These are phyloP conservation scores for Marasmius oreades DNA, from an alignment of 1,284 basidiomycete species.

Conservation along the genomic window DNA sequence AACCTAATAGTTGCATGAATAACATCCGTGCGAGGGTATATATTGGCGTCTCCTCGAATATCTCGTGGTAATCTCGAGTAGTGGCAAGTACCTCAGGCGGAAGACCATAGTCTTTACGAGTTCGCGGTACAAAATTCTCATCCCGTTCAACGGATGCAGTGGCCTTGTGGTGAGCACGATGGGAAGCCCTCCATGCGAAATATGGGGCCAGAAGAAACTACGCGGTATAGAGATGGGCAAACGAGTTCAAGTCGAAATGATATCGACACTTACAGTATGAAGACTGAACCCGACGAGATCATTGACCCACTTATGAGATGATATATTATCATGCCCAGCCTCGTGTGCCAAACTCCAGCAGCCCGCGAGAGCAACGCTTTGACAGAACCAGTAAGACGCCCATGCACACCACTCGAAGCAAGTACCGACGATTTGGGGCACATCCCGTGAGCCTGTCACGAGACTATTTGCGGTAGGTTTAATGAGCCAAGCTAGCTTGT, in stretches of 20 bases:
- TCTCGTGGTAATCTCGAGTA: conserved; percentile 46
- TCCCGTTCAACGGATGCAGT: conserved; percentile 58
- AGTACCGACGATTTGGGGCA: conserved; percentile 21
- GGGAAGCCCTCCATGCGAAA: conserved; percentile 48
- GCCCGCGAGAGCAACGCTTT: conserved; percentile 59
- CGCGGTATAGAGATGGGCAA: neutral
- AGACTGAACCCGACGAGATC: conserved; percentile 9
- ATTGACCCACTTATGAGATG: conserved; percentile 21
- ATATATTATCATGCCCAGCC: conserved; percentile 51
- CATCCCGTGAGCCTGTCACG: conserved; percentile 29
- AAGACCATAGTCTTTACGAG: conserved; percentile 47
- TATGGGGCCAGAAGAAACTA: conserved; percentile 30
- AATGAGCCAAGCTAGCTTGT: conserved; percentile 57
- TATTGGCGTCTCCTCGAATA: conserved; percentile 57
- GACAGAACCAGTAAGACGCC: conserved; percentile 59
- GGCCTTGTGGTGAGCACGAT: conserved; percentile 50
- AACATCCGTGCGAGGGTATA: conserved; percentile 53
- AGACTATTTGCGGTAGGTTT: conserved; percentile 34
- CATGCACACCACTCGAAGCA: conserved; percentile 50
- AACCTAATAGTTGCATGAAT: conserved; percentile 71
- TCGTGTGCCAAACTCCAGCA: conserved; percentile 55
- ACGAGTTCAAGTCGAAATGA: neutral
- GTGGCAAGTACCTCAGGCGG: conserved; percentile 32
- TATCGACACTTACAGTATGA: conserved; percentile 8
- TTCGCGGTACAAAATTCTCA: conserved; percentile 60